These are phyloP conservation scores for Lagenidium sp. DNA, from an alignment of 352 stramenopile species.

Conservation along the genomic window DNA sequence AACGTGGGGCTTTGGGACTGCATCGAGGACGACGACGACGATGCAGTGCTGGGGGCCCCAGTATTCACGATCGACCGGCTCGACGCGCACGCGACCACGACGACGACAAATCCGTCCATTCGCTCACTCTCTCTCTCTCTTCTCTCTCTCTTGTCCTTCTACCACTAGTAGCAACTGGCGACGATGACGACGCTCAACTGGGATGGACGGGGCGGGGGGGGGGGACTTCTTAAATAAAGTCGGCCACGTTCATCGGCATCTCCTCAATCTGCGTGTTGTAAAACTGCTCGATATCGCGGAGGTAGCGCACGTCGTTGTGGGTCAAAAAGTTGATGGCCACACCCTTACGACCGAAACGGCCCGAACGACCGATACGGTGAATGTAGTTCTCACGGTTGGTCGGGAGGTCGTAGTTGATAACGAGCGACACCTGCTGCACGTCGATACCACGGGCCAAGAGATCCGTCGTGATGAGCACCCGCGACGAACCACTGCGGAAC, in stretches of 20 bases:
- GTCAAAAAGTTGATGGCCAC: constrained; percentile 99
- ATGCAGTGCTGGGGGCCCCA: too few relatives aligned
- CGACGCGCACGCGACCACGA: constrained; percentile 25
- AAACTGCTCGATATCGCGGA: constrained; percentile 99
- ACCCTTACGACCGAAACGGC: constrained; percentile 99
- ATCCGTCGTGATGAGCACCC: constrained; percentile 99
- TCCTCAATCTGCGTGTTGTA: constrained; percentile 99
- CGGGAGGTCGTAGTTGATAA: constrained; percentile 99
- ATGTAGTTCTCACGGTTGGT: constrained; percentile 99
- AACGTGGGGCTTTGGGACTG: too few relatives aligned
- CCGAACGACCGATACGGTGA: constrained; percentile 99
- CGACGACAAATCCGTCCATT: constrained; percentile 3
- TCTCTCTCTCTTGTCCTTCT: constrained; percentile 19
- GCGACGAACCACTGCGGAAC: constrained; percentile 98
- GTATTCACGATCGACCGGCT: too few relatives aligned
- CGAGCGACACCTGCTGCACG: constrained; percentile 97
- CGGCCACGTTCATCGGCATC: constrained; percentile 99
- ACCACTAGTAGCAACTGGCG: background rate
- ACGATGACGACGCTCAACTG: background rate
- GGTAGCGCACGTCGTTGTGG: constrained; percentile 96
- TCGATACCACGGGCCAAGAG: constrained; percentile 99
- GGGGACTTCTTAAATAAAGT: constrained; percentile 92
- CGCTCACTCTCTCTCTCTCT: constrained; percentile 24
- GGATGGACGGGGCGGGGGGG: background rate
- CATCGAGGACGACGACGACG: too few relatives aligned